Evolutionary conservation across 352 stramenopile genomes (phyloP), one percentile per base, ranked within the genome.

Genomic region (Pythium phragmiticola): DNA sequence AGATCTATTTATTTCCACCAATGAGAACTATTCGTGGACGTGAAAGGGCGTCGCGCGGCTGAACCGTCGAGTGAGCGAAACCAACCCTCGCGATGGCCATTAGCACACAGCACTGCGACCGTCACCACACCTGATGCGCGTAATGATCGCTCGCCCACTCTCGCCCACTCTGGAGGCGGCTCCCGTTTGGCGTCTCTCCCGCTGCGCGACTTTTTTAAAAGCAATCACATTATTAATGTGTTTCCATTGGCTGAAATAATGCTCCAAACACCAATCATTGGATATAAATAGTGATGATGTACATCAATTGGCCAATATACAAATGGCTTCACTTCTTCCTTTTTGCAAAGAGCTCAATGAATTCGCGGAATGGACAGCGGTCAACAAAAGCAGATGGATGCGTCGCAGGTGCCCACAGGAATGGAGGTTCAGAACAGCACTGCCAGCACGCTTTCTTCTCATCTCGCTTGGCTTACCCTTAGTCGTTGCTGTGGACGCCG

Each of bases 281-380:
- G 43, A 30, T 5, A 14, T 45, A 58, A 57, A 51, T 7, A 2
- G 3, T 9, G 17, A 16, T 17, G 2, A 14, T 14, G 45, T 33
- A 13, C 21, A 21, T 19, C 43, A 2, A 61, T 53, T 61, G 55
- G 43, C 23, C 7, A 8, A 54, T 58, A 57, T 52, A 26, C 7
- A 66, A n/a, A 60, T 66, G 50, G 60, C 28, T 66, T 30, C 60
- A 55, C 21, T 56, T 39, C 12, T 34, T 9, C 5, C 16, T 9
- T 16, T 3, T 39, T 12, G 13, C 37, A 12, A 12, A 9, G 17
- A 39, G 3, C 36, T 28, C 39, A 42, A 30, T 42, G 23, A 42
- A 30, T 42, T 51, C 8, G 54, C 54, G 54, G 54, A 52, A 52
- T 61, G 41, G 37, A 28, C 11, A 45, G 39, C n/a, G 30, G 19